Evolutionary conservation across 78 protist species (phyloP), one percentile per base, ranked within the genome.

Genomic region (Dictyostelium brefeldianum): DNA sequence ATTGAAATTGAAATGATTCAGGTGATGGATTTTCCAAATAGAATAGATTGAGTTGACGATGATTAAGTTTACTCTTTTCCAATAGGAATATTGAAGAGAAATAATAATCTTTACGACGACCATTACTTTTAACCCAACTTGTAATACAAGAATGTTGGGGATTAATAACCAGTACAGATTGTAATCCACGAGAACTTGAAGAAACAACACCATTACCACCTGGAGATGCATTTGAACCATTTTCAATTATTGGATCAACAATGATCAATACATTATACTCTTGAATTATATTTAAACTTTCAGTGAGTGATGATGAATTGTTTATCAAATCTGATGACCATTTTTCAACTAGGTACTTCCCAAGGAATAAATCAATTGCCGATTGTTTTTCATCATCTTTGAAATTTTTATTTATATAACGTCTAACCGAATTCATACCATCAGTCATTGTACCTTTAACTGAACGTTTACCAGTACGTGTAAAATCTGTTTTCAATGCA

Each of bases 401-500:
- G 11, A 81, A 62, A 54, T 83, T 83, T 46, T 94, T 83, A 84
- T 92, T 53, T 17, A 94, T 78, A 51, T 84, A 84, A 25, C 96
- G 22, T 54, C 81, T 56, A 5, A 94, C 90, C 1, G 92, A 70
- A 10, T 85, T 94, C 27, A 85, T 27, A 7, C 96, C 96, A 48
- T 94, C 96, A 0, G 89, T 75, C 92, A 85, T 81, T 2, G 89
- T 94, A 29, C 95, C 96, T 64, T 89, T 85, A 1, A 94, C 84
- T 7, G 82, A 54, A 18, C 93, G 53, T 54, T 94, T 94, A 18
- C 96, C 96, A 11, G 94, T 81, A 27, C 96, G 41, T 1, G 97
- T 95, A 53, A 78, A 90, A 56, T 95, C 97, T 1, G 92, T 95
- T 67, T 95, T 95, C 12, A 95, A 43, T 0, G 97, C 97, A 5